phyloP scores from a whole-genome alignment of 768 basidiomycete genomes.

The Boletus coccyginus region DNA sequence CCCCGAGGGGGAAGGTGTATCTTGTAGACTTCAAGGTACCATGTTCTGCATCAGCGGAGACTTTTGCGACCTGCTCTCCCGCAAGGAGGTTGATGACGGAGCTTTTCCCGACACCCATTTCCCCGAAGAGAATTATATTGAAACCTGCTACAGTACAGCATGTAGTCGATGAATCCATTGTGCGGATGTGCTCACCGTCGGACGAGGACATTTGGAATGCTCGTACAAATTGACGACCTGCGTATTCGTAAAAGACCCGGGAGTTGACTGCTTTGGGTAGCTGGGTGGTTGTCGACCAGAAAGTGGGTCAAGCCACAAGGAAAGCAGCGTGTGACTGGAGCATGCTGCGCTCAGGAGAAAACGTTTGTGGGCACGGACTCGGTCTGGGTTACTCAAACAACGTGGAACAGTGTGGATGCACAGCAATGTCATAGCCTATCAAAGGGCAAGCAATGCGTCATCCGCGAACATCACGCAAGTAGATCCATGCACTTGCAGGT shows the following conservation, averaged over 20 bases:
- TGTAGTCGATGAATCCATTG: background rate
- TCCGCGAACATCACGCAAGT: conserved; percentile 10
- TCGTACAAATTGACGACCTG: background rate
- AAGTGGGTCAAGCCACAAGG: conserved; percentile 1
- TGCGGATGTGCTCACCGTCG: conserved; percentile 10
- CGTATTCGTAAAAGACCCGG: too few species aligned
- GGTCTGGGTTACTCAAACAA: conserved; percentile 1
- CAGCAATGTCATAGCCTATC: conserved; percentile 12
- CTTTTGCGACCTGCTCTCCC: conserved; percentile 24
- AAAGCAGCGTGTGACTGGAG: background rate
- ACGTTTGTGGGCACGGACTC: conserved; percentile 1
- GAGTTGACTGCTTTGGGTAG: too few species aligned
- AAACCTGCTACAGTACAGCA: conserved; percentile 3
- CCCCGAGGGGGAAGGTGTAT: conserved; percentile 19
- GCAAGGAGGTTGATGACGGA: conserved; percentile 44
- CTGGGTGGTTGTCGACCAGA: conserved; percentile 3
- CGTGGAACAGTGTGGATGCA: conserved; percentile 2
- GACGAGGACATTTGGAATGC: conserved; percentile 17
- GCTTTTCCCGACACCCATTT: conserved; percentile 40
- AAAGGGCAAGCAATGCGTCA: conserved; percentile 5
- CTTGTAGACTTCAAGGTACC: conserved; percentile 32
- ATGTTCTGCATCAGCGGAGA: conserved; percentile 32
- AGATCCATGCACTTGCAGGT: conserved; percentile 18
- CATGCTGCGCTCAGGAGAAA: conserved; percentile 1
- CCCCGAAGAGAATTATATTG: conserved; percentile 32